Percentiles rank a stretch among this genome's conserved stretches.
phyloP scores from a whole-genome alignment of 176 grass and related monocot genomes.

The Poa annua region DNA sequence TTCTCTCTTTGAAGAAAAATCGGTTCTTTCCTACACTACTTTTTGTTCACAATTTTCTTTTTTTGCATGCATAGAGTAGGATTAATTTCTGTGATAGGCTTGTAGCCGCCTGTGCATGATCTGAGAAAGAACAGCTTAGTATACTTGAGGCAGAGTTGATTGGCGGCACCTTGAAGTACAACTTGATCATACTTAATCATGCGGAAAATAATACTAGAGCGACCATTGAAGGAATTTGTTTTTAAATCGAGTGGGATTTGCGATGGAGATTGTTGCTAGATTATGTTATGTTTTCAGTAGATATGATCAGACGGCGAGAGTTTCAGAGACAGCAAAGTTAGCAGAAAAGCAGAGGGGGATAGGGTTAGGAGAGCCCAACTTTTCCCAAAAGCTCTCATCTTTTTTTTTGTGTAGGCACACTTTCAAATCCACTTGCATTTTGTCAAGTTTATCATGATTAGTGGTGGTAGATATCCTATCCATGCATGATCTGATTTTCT shows the following conservation, averaged over 20 bases:
- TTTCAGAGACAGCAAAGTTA: constrained; percentile 9
- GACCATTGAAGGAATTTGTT: not conserved
- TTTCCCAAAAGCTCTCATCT: constrained; percentile 24
- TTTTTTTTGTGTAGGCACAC: not conserved
- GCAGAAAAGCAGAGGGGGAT: constrained; percentile 11
- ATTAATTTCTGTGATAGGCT: not conserved
- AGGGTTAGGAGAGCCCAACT: constrained; percentile 23
- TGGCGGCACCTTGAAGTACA: not conserved
- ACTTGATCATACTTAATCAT: not conserved
- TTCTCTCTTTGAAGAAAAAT: not conserved
- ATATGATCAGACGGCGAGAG: not conserved
- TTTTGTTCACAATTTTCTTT: not conserved
- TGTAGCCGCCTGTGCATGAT: not conserved
- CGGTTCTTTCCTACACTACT: not conserved
- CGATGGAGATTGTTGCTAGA: not conserved
- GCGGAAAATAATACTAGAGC: not conserved
- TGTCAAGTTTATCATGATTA: constrained; percentile 32
- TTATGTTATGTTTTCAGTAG: not conserved
- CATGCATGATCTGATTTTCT: constrained; percentile 2
- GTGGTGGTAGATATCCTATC: constrained; percentile 1
- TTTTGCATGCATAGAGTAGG: not conserved
- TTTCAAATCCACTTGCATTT: constrained; percentile 23
- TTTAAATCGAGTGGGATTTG: not conserved
- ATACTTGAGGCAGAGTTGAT: not conserved
- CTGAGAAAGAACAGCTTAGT: not conserved